Conservation (phyloP, 345 rosid species). For the Carallia pectinifolia region DNA sequence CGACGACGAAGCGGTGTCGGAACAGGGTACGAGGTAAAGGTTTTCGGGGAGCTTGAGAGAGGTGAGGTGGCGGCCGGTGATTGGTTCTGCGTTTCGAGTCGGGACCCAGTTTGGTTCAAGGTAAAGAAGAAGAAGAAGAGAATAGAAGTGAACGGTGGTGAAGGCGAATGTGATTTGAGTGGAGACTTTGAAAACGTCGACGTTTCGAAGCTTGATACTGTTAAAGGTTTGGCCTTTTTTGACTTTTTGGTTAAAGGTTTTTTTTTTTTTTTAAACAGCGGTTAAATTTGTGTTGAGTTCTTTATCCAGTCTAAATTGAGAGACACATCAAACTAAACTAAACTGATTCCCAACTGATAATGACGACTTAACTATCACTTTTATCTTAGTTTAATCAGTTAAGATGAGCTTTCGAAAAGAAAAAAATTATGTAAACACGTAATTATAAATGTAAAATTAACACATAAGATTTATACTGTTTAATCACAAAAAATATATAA, state of each 20-base stretch:
- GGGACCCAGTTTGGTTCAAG: slow-evolving; percentile 52
- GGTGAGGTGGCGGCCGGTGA: slow-evolving; percentile 55
- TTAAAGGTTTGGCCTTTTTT: slow-evolving; percentile 46
- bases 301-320: neutral
- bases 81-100: slow-evolving; percentile 53
- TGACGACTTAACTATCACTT: too few relatives aligned
- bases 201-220: slow-evolving; percentile 46
- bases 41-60: slow-evolving; percentile 46
- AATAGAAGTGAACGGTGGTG: slow-evolving; percentile 18
- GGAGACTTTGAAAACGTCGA: slow-evolving; percentile 25
- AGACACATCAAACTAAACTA: too few relatives aligned
- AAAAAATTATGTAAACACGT: too few relatives aligned
- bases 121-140: slow-evolving; percentile 37
- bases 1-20: slow-evolving; percentile 28
- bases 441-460: too few relatives aligned
- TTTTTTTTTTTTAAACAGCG: slow-evolving; percentile 11
- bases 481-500: too few relatives aligned
- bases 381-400: too few relatives aligned
- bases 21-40: slow-evolving; percentile 21
- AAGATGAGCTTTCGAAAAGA: too few relatives aligned
- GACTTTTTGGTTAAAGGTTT: neutral
- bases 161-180: slow-evolving; percentile 12
- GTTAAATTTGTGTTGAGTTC: too few relatives aligned
- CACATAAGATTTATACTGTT: too few relatives aligned
- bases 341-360: too few relatives aligned